Evolutionary conservation across 2,329 filamentous ascomycete species (phyloP), one percentile per base, ranked within the genome.

Genomic region (Neopestalotiopsis rosae): DNA sequence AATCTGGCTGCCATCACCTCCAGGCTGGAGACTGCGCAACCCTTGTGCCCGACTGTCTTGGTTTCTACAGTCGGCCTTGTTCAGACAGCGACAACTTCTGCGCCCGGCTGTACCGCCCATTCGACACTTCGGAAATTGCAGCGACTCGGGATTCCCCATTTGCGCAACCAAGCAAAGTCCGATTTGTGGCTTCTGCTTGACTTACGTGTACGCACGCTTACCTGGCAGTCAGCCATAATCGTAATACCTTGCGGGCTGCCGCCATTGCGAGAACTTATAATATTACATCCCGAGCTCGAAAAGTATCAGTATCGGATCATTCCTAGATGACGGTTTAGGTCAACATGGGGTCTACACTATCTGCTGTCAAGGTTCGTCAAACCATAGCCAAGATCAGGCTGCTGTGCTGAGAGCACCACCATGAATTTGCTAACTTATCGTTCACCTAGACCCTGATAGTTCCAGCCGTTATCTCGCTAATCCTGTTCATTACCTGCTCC

Each of bases 401-500:
- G 28, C 10, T 38, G 34, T 10, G 24, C 13, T 13, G 24, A 12
- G 24, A 14, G 57, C 17, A 14, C n/a, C n/a, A 17, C 32, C 10
- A 56, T 3, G 20, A 34, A 12, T 28, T 28, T 28, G 63, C 34
- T 20, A 66, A 52, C 7, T 63, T 69, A 42, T 62, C 24, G 2
- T 34, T 13, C 20, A 24, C 58, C 6, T 75, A 94, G 92, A 92
- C 90, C 5, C 81, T 94, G 71, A 79, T 94, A 74, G 82, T 93
- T 71, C 92, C 92, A 42, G 91, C 91, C 66, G 75, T 91, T 76
- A 90, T 94, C 76, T 92, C 92, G 61, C 85, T 94, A 62, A 80
- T 88, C 70, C 82, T 94, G 72, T 95, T 93, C 80, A 79, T 94
- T 74, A 68, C 90, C 69, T 81, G 90, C 68, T 90, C 89, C 68